These are phyloP conservation scores for Arthromyces matolae DNA, from an alignment of 768 basidiomycete species.

Conservation along the genomic window DNA sequence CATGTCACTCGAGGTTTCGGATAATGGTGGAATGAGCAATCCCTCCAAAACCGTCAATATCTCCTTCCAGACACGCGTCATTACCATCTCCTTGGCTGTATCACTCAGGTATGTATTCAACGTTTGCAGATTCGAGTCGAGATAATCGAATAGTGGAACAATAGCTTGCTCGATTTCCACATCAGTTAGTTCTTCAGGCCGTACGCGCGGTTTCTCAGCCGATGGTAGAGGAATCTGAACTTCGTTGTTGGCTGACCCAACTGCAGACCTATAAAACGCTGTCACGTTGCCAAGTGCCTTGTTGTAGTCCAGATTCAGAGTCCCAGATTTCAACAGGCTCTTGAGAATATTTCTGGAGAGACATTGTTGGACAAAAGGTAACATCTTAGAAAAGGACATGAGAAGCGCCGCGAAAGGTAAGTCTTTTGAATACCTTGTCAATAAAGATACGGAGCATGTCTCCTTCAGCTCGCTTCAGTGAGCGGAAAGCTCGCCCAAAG, in stretches of 20 bases:
- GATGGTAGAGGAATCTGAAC: constrained; percentile 74
- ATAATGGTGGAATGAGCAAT: constrained; percentile 86
- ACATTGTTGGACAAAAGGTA: constrained; percentile 86
- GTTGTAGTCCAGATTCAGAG: constrained; percentile 74
- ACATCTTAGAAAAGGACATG: constrained; percentile 58
- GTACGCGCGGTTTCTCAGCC: constrained; percentile 71
- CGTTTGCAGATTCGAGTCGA: constrained; percentile 88
- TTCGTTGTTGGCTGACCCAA: constrained; percentile 63
- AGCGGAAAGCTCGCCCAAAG: constrained; percentile 94
- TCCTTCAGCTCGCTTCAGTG: constrained; percentile 85
- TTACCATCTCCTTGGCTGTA: constrained; percentile 85
- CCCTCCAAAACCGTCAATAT: constrained; percentile 82
- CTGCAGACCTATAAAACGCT: constrained; percentile 75
- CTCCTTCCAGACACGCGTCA: constrained; percentile 95
- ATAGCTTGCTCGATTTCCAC: constrained; percentile 94
- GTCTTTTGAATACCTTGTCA: constrained; percentile 68
- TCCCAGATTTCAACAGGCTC: constrained; percentile 64
- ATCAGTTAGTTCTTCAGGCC: constrained; percentile 82
- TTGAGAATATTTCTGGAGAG: constrained; percentile 76
- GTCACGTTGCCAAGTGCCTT: constrained; percentile 82
- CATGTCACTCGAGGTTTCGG: constrained; percentile 84
- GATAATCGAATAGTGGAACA: constrained; percentile 89
- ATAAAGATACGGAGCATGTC: constrained; percentile 97
- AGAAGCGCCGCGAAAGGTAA: background rate
- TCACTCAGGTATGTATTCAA: constrained; percentile 86